Evolutionary conservation across 2,329 filamentous ascomycete species (phyloP).

Genomic region (Xylariaceae sp.): DNA sequence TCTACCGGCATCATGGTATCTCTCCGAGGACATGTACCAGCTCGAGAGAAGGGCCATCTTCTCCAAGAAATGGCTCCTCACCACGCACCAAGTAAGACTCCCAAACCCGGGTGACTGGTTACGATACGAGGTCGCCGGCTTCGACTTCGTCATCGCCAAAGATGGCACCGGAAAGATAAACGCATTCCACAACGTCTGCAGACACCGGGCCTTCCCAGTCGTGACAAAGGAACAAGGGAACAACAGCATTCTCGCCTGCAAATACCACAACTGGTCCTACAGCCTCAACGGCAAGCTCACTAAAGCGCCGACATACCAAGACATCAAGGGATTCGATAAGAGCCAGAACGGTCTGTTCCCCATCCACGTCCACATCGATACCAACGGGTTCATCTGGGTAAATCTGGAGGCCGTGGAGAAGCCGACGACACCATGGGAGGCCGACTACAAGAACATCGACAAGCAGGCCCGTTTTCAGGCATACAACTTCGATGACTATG

Average conservation of each 20-base stretch:
- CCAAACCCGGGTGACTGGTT: slow-evolving; percentile 19
- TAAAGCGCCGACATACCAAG: slow-evolving; percentile 55
- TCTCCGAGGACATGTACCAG: slow-evolving; percentile 48
- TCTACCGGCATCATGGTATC: slow-evolving; percentile 49
- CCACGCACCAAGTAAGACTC: slow-evolving; percentile 38
- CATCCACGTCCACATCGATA: slow-evolving; percentile 49
- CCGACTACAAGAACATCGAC: slow-evolving; percentile 34
- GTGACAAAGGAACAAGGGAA: slow-evolving; percentile 46
- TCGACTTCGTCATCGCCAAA: slow-evolving; percentile 18
- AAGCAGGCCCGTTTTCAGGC: slow-evolving; percentile 16
- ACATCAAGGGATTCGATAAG: slow-evolving; percentile 51
- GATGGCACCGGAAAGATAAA: slow-evolving; percentile 15
- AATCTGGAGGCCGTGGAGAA: slow-evolving; percentile 45
- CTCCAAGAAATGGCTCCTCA: slow-evolving; percentile 51
- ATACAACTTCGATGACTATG: slow-evolving; percentile 43
- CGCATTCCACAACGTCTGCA: slow-evolving; percentile 59
- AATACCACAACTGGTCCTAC: slow-evolving; percentile 60
- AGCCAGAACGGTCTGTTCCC: slow-evolving; percentile 50
- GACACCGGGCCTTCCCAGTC: slow-evolving; percentile 56
- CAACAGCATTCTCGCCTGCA: slow-evolving; percentile 50
- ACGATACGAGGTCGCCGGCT: slow-evolving; percentile 18
- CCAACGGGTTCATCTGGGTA: slow-evolving; percentile 52
- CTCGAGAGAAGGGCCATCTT: slow-evolving; percentile 53
- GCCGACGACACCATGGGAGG: slow-evolving; percentile 46
- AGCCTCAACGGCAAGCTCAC: slow-evolving; percentile 51